These are phyloP conservation scores for Zoysia japonica DNA, from an alignment of 176 grass and related monocot species.

Conservation along the genomic window DNA sequence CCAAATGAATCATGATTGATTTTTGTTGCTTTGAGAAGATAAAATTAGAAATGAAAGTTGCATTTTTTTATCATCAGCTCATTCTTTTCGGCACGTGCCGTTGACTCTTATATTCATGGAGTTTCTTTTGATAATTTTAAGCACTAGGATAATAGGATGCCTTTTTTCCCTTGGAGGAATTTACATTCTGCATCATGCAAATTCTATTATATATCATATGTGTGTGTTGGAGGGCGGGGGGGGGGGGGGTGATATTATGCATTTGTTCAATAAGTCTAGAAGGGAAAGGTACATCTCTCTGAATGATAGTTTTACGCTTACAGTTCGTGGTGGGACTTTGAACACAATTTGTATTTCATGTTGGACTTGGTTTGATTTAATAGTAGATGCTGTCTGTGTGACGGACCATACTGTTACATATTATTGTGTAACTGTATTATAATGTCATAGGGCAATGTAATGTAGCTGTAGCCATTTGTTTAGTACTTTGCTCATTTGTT, in stretches of 20 bases:
- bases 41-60: background rate
- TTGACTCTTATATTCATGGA: background rate
- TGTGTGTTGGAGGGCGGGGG: background rate
- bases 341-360: background rate
- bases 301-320: conserved; percentile 4
- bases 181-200: conserved; percentile 2
- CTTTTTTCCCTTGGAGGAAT: background rate
- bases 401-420: background rate
- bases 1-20: background rate
- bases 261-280: background rate
- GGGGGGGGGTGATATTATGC: background rate
- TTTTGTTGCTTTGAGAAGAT: conserved; percentile 20
- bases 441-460: background rate
- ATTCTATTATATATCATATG: background rate
- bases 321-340: background rate
- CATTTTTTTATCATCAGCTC: conserved; percentile 1
- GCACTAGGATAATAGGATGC: background rate
- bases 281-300: background rate
- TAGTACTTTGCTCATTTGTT: conserved; percentile 1
- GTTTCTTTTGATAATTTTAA: background rate
- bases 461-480: conserved; percentile 4
- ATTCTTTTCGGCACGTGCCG: background rate
- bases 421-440: conserved; percentile 10
- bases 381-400: too few species aligned
- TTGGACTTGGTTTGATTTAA: background rate